A percentile compares a stretch with the other conserved stretches of the same genome.
Evolutionary conservation across 352 stramenopile genomes (phyloP).

Genomic region (Pythium volutum): DNA sequence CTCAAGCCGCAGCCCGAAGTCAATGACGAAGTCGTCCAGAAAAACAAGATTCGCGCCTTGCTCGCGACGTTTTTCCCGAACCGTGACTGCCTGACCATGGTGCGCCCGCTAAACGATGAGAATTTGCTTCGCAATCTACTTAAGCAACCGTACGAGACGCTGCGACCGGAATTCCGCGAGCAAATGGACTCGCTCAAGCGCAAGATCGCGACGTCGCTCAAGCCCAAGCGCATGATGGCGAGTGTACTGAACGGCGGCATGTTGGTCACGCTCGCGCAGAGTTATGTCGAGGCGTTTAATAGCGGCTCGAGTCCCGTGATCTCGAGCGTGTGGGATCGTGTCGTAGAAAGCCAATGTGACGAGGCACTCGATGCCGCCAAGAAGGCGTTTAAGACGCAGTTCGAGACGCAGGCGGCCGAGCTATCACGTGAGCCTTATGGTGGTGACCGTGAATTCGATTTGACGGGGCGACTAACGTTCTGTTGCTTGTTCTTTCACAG

Average conservation of each 20-base stretch:
- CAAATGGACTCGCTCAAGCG: constrained; percentile 59
- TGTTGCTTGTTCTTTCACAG: constrained; percentile 17
- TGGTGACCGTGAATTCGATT: too few relatives aligned
- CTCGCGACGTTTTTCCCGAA: constrained; percentile 83
- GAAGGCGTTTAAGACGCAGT: constrained; percentile 33
- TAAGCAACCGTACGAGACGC: constrained; percentile 63
- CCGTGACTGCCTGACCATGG: constrained; percentile 86
- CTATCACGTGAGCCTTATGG: constrained; percentile 32
- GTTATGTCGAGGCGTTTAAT: constrained; percentile 88
- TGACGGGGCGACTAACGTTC: too few relatives aligned
- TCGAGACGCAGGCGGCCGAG: constrained; percentile 31
- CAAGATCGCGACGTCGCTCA: constrained; percentile 59
- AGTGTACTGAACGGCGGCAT: constrained; percentile 85
- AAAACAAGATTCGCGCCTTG: constrained; percentile 79
- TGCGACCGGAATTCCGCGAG: constrained; percentile 84
- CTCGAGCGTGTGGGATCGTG: constrained; percentile 75
- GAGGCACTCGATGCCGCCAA: constrained; percentile 61
- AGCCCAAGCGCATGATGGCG: constrained; percentile 76
- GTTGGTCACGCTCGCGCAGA: constrained; percentile 75
- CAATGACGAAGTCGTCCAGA: constrained; percentile 65
- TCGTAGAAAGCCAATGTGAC: constrained; percentile 67
- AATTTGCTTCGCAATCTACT: constrained; percentile 69
- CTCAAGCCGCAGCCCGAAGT: constrained; percentile 77
- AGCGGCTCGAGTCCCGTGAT: constrained; percentile 77
- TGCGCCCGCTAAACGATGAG: constrained; percentile 86